Evolutionary conservation across 495 filamentous ascomycete species (phyloP), one percentile per base, ranked within the genome.

Genomic region (Hypoxylon crocopeplum): DNA sequence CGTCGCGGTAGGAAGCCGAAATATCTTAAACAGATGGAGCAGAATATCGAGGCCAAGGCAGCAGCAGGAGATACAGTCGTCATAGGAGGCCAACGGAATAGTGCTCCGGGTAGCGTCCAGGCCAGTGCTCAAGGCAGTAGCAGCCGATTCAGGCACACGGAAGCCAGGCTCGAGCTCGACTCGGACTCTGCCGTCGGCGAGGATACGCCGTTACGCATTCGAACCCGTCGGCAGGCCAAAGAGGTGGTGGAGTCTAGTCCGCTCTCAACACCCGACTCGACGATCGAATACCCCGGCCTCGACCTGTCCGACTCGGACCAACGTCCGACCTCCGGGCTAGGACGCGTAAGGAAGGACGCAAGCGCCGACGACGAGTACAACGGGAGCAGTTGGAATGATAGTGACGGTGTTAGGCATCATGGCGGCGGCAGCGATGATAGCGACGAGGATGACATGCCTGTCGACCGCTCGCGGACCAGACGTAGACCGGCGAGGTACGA

Each of bases 401-500:
- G 56, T 36, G 53, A 67, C 46, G 64, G 64, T 3, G 57, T 45
- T 21, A 45, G 40, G 25, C 67, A 59, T 16, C 37, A 47, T 3
- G 67, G 67, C 21, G 64, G 33, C 10, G 55, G 36, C 24, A 57
- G 58, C 4, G 57, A 51, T 22, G 64, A 64, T 1, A 33, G 47
- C 13, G 62, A 64, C 36, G 64, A 67, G 1, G 66, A 69, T 8
- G 54, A 29, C 2, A 5, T 21, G 20, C 49, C 64, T 12, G 48
- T 64, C 21, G 56, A 65, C 29, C 64, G 64, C 41, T 48, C 53
- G 19, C 49, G 67, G 7, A 38, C 54, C 6, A 62, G 64, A 42
- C 56, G 64, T 7, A 59, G 54, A 20, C 67, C 64, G 3, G 64
- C 60, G 29, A 47, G 67, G 30, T 68, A 70, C 47, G 67, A 67